Evolutionary conservation across 2,329 filamentous ascomycete species (phyloP).

Genomic region (Calonectria leucothoes): DNA sequence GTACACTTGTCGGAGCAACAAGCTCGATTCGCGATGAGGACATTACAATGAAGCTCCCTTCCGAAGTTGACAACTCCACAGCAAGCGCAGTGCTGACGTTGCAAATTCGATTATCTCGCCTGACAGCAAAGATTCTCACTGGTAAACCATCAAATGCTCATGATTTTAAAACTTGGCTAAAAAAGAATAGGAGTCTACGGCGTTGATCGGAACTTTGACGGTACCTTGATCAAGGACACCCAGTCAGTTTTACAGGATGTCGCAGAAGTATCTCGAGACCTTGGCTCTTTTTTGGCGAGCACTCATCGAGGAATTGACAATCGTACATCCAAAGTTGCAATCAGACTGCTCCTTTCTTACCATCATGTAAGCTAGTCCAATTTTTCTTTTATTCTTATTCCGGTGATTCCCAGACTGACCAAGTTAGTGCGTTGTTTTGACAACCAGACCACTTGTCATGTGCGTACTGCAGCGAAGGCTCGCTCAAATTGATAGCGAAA

Average conservation of each 20-base stretch:
- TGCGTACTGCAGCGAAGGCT: background rate
- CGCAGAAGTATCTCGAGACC: conserved; percentile 3
- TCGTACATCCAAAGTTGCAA: conserved; percentile 6
- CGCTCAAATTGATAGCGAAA: background rate
- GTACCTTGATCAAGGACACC: conserved; percentile 14
- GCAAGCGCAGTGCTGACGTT: background rate
- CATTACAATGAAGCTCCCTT: conserved; percentile 21
- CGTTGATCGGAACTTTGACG: conserved; percentile 12
- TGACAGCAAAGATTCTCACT: conserved; percentile 1
- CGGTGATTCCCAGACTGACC: background rate
- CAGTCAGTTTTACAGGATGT: conserved; percentile 6
- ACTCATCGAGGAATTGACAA: background rate
- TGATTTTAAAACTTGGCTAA: background rate
- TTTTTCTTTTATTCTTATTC: background rate
- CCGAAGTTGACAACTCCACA: background rate
- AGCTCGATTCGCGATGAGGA: conserved; percentile 20
- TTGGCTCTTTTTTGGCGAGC: background rate
- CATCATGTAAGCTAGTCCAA: background rate
- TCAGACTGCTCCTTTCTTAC: background rate
- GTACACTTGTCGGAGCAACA: conserved; percentile 8
- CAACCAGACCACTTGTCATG: conserved; percentile 8
- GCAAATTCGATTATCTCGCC: conserved; percentile 3
- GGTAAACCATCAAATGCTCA: background rate
- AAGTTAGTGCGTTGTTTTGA: conserved; percentile 6
- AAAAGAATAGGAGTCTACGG: background rate